phyloP scores from a whole-genome alignment of 2,329 filamentous ascomycete species.

The Ophiobolus disseminans region DNA sequence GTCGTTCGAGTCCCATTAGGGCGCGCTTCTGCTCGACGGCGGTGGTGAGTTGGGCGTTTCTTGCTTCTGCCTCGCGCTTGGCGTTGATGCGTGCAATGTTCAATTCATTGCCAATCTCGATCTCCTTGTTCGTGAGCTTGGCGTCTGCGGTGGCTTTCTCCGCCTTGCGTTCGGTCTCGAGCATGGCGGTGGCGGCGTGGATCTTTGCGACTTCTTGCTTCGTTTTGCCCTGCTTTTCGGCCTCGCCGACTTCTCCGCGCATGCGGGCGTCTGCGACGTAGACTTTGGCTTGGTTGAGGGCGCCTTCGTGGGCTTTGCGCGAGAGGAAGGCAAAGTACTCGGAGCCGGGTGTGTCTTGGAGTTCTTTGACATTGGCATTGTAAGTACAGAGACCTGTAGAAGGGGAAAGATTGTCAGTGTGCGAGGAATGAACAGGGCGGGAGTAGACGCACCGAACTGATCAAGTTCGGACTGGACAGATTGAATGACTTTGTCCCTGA shows the following conservation, averaged over 20 bases:
- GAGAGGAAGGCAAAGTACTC: conserved; percentile 84
- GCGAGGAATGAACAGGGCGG: conserved; percentile 23
- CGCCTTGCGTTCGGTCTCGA: conserved; percentile 83
- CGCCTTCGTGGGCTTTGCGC: conserved; percentile 84
- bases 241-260: conserved; percentile 76
- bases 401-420: neutral
- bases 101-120: conserved; percentile 74
- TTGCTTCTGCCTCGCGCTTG: conserved; percentile 73
- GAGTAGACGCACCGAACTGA: conserved; percentile 79
- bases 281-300: conserved; percentile 77
- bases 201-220: conserved; percentile 90
- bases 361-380: conserved; percentile 82
- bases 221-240: conserved; percentile 77
- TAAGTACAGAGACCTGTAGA: conserved; percentile 48
- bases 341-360: conserved; percentile 81
- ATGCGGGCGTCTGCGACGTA: conserved; percentile 66
- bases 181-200: conserved; percentile 81
- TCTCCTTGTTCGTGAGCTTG: conserved; percentile 74
- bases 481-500: conserved; percentile 70
- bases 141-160: conserved; percentile 82
- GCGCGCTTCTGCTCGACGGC: conserved; percentile 80
- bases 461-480: conserved; percentile 79
- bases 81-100: conserved; percentile 79
- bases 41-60: conserved; percentile 80
- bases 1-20: conserved; percentile 79